Evolutionary conservation across 1,284 basidiomycete species (phyloP).

Genomic region (Sphagnurus paluster): DNA sequence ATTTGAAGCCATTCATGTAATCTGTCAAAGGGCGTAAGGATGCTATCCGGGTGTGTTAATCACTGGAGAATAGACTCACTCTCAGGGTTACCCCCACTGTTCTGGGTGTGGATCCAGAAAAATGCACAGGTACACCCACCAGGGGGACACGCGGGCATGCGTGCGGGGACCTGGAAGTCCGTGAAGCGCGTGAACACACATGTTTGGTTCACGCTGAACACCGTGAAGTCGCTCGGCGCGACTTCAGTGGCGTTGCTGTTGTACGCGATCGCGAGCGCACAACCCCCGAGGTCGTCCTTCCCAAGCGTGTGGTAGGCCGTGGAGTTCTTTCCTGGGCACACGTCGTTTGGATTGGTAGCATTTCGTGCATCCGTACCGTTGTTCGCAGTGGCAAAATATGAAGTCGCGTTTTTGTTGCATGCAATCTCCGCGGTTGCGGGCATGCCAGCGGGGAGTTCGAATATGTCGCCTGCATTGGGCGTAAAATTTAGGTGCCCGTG

Average conservation of each 20-base stretch:
- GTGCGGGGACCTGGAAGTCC: conserved; percentile 60
- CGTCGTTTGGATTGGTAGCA: conserved; percentile 38
- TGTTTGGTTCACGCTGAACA: conserved; percentile 75
- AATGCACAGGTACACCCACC: conserved; percentile 70
- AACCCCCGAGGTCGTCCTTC: conserved; percentile 57
- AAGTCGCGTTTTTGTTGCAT: conserved; percentile 59
- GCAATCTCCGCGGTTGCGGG: conserved; percentile 50
- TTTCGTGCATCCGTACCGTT: conserved; percentile 48
- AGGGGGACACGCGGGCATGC: conserved; percentile 67
- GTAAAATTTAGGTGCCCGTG: conserved; percentile 59
- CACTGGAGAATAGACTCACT: conserved; percentile 2
- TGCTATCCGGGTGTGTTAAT: too few species aligned
- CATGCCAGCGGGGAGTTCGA: conserved; percentile 58
- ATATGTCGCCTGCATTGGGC: conserved; percentile 59
- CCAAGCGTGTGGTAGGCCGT: conserved; percentile 55
- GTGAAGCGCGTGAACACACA: conserved; percentile 72
- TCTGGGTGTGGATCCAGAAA: conserved; percentile 55
- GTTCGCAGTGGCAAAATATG: conserved; percentile 48
- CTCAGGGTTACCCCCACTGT: conserved; percentile 29
- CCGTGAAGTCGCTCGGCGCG: conserved; percentile 63
- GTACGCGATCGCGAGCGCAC: conserved; percentile 72
- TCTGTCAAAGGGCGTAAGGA: conserved; percentile 30
- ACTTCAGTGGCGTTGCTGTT: conserved; percentile 54
- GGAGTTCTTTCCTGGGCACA: conserved; percentile 47
- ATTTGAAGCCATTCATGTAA: conserved; percentile 78